Evolutionary conservation across 208 protist genomes (phyloP), one percentile per base, ranked within the genome.

Genomic region (Trypanosoma mega): DNA sequence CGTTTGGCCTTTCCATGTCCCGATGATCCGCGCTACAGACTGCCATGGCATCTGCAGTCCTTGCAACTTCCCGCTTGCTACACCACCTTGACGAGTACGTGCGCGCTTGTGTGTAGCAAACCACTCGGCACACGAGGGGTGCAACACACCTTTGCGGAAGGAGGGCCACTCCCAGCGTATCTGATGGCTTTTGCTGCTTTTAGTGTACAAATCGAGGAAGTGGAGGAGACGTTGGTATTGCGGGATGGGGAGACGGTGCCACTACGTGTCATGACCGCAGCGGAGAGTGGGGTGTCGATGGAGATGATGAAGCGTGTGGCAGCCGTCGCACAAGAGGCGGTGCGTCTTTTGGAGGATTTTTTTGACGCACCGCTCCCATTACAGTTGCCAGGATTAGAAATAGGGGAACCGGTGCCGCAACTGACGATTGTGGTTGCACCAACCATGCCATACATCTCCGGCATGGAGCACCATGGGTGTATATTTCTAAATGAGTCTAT

Each of bases 401-500:
- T 39, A 18, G 34, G 34, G 8, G 34, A 39, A 39, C 12, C 34
- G 34, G 8, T 12, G 37, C 41, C 49, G 3, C 51, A 78, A 34
- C 56, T 95, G 0, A 74, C 74, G 26, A 63, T 93, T 36, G 53
- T 85, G 0, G 52, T 91, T 18, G 83, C 51, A 6, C 88, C 88
- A 7, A 90, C 82, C 48, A 87, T 88, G 81, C 78, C 80, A 5
- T 92, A 77, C 59, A 90, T 94, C 31, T 80, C 77, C 1, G 88
- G 88, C 11, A 95, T 95, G 88, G 88, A 95, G 61, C 87, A 95
- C 62, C 83, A 95, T 72, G 70, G 85, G 31, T 82, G 68, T 33
- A 85, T 92, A 12, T 90, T 90, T 66, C 80, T 95, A 14, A 92
- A 91, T 44, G 85, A 92, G 45, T 46, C 37, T 27, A 72, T 93